These are phyloP conservation scores for Leccinum boreale DNA, from an alignment of 768 basidiomycete genomes.

Conservation along the genomic window DNA sequence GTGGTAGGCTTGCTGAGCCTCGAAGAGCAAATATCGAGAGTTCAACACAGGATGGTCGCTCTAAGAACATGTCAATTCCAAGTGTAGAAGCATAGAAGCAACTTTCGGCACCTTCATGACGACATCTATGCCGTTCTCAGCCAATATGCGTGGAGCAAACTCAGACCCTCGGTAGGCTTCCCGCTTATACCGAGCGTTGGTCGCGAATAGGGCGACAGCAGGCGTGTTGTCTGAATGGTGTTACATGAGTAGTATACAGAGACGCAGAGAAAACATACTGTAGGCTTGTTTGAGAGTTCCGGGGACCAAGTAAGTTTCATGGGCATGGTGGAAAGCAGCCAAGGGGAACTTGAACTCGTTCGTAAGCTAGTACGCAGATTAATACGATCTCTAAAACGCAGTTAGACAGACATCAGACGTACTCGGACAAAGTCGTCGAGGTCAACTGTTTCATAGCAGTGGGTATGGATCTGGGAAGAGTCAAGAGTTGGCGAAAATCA, in stretches of 20 bases:
- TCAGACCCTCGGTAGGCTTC: conserved; percentile 65
- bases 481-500: conserved; percentile 1
- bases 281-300: conserved; percentile 74
- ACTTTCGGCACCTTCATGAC: conserved; percentile 52
- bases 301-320: conserved; percentile 89
- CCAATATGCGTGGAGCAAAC: conserved; percentile 58
- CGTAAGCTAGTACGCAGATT: conserved; percentile 51
- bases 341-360: conserved; percentile 89
- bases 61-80: conserved; percentile 27
- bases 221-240: conserved; percentile 48
- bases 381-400: background rate
- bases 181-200: conserved; percentile 63
- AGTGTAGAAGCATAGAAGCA: conserved; percentile 14
- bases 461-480: conserved; percentile 30
- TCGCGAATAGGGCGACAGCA: conserved; percentile 77
- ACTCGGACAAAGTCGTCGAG: conserved; percentile 67
- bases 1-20: conserved; percentile 65
- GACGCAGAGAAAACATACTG: conserved; percentile 15
- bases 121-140: conserved; percentile 54
- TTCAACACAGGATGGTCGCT: conserved; percentile 55
- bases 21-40: conserved; percentile 53
- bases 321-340: conserved; percentile 82
- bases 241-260: background rate
- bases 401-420: conserved; percentile 22
- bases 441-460: conserved; percentile 60